These are phyloP conservation scores for Psidium friedrichsthalianum DNA, from an alignment of 345 rosid species.

Conservation along the genomic window DNA sequence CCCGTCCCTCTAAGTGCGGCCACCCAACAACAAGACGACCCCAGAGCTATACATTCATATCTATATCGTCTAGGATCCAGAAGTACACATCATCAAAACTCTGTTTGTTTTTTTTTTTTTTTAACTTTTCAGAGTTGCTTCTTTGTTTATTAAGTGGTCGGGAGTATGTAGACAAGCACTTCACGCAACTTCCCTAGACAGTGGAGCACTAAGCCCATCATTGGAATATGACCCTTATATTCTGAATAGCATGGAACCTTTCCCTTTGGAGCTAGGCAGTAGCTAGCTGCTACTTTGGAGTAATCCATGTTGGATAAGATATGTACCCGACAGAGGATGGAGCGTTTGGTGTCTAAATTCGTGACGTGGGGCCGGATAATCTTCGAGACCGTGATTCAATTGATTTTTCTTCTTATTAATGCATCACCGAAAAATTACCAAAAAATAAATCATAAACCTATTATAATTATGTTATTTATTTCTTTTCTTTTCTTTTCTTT, in stretches of 20 bases:
- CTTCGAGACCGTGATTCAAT: not conserved
- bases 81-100: not conserved
- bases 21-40: not conserved
- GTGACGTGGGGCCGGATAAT: not conserved
- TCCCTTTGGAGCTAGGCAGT: not conserved
- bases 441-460: no score
- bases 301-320: not conserved
- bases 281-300: not conserved
- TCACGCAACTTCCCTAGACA: not conserved
- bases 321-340: not conserved
- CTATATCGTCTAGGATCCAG: not conserved
- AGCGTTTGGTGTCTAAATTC: not conserved
- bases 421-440: no score
- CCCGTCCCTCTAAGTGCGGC: not conserved
- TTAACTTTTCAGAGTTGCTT: not conserved
- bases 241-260: not conserved
- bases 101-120: no score
- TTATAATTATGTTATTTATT: no score
- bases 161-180: not conserved
- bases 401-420: not conserved
- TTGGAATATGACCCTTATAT: not conserved
- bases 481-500: no score
- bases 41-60: not conserved
- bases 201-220: not conserved
- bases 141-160: not conserved